Evolutionary conservation across 83 land plant genomes (phyloP).

Genomic region (Isoetes engelmannii): DNA sequence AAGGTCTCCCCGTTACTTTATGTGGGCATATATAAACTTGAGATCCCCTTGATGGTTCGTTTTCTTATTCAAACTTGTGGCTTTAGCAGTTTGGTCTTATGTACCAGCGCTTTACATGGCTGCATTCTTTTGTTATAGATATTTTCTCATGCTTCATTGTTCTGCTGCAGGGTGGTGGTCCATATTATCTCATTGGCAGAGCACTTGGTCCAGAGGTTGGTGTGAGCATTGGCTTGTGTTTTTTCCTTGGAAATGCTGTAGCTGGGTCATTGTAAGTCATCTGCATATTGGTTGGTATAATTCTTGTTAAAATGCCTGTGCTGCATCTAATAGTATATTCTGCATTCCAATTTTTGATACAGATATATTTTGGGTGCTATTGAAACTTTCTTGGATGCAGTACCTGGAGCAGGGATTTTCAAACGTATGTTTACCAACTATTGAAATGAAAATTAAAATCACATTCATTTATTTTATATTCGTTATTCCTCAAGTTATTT

Average conservation of each 20-base stretch:
- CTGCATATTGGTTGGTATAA: not conserved
- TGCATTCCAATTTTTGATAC: slow-evolving; percentile 10
- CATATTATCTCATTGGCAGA: slow-evolving; percentile 9
- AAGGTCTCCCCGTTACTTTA: too few relatives aligned
- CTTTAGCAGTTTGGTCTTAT: too few relatives aligned
- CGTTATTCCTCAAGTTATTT: too few relatives aligned
- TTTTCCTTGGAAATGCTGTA: slow-evolving; percentile 38
- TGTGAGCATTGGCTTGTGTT: slow-evolving; percentile 7
- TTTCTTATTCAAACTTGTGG: too few relatives aligned
- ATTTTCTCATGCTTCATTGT: not conserved
- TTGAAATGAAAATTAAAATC: too few relatives aligned
- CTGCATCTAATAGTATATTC: not conserved
- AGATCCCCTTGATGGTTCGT: too few relatives aligned
- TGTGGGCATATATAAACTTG: too few relatives aligned
- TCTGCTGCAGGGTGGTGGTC: slow-evolving; percentile 2
- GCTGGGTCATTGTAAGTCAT: slow-evolving; percentile 91
- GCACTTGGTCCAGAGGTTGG: slow-evolving; percentile 12
- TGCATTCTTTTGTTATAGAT: not conserved
- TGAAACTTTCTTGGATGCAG: slow-evolving; percentile 91
- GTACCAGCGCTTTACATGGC: not conserved
- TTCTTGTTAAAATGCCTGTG: not conserved
- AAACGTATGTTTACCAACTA: slow-evolving; percentile 41
- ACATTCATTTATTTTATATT: too few relatives aligned
- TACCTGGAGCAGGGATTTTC: slow-evolving; percentile 90
- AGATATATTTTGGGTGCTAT: slow-evolving; percentile 98